Percentiles rank a stretch among this genome's conserved stretches.
Evolutionary conservation across 1,284 basidiomycete species (phyloP).

Genomic region (Sanghuangporus weigelae): DNA sequence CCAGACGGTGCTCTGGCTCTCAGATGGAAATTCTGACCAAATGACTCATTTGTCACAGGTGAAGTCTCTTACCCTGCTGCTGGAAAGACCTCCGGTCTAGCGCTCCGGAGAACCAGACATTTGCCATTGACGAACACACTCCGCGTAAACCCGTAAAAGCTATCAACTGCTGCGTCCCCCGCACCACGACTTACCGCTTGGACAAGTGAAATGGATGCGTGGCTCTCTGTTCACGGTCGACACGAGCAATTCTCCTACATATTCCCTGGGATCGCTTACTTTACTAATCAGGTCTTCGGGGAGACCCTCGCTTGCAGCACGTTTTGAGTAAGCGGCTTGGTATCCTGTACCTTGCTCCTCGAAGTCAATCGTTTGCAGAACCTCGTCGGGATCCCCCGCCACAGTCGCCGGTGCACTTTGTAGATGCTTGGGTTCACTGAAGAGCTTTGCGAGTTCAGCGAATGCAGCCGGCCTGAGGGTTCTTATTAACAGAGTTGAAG

Average conservation of each 20-base stretch:
- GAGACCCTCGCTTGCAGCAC: constrained; percentile 71
- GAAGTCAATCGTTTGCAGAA: constrained; percentile 76
- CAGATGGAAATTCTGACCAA: no score
- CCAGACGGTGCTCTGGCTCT: no score
- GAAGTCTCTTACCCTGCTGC: no score
- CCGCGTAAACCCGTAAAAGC: no score
- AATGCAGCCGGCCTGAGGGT: constrained; percentile 60
- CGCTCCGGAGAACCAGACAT: no score
- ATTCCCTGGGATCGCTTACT: constrained; percentile 50
- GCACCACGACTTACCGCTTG: neutral
- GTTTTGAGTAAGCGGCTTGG: constrained; percentile 87
- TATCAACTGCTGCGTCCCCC: neutral
- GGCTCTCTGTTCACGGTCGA: constrained; percentile 21
- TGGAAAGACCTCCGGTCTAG: no score
- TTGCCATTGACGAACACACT: no score
- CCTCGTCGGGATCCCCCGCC: constrained; percentile 55
- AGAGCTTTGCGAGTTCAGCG: constrained; percentile 71
- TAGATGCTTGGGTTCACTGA: constrained; percentile 70
- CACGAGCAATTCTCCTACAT: constrained; percentile 42
- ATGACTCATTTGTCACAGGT: no score
- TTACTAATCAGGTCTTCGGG: constrained; percentile 57
- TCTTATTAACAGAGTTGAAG: neutral
- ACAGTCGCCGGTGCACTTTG: constrained; percentile 37
- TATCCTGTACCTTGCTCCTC: constrained; percentile 90
- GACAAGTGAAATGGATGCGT: constrained; percentile 6